Evolutionary conservation across 2,329 filamentous ascomycete genomes (phyloP).

Genomic region (Phoma sp.): DNA sequence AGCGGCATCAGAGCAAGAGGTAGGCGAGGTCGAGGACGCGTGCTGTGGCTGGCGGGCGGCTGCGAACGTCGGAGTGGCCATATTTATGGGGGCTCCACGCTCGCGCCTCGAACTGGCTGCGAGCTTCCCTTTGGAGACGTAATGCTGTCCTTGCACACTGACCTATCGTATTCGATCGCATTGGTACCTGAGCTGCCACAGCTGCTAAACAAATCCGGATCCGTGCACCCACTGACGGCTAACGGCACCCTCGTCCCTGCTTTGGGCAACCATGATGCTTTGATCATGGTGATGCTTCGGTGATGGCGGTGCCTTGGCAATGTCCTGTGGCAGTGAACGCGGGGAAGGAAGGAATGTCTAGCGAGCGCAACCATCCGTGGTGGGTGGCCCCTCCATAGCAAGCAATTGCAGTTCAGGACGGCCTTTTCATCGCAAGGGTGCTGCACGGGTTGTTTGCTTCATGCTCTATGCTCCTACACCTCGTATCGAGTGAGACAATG

Average conservation of each 20-base stretch:
- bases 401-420: too few relatives aligned
- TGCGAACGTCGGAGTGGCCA: conserved; percentile 16
- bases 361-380: not conserved
- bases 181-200: conserved; percentile 21
- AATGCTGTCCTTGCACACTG: conserved; percentile 25
- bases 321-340: conserved; percentile 18
- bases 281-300: conserved; percentile 23
- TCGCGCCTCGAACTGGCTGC: conserved; percentile 11
- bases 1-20: not conserved
- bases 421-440: too few relatives aligned
- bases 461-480: not conserved
- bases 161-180: conserved; percentile 26
- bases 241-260: conserved; percentile 23
- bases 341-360: conserved; percentile 22
- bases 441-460: not conserved
- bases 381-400: too few relatives aligned
- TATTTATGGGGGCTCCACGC: conserved; percentile 13
- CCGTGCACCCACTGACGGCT: conserved; percentile 22
- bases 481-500: not conserved
- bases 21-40: conserved; percentile 6
- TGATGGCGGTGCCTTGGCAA: conserved; percentile 29
- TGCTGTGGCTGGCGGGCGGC: conserved; percentile 16
- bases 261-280: conserved; percentile 26
- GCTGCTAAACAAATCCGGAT: conserved; percentile 30
- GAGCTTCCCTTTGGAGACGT: conserved; percentile 25